These are phyloP conservation scores for Fusarium gaditjirri DNA, from an alignment of 2,329 filamentous ascomycete genomes.

Conservation along the genomic window DNA sequence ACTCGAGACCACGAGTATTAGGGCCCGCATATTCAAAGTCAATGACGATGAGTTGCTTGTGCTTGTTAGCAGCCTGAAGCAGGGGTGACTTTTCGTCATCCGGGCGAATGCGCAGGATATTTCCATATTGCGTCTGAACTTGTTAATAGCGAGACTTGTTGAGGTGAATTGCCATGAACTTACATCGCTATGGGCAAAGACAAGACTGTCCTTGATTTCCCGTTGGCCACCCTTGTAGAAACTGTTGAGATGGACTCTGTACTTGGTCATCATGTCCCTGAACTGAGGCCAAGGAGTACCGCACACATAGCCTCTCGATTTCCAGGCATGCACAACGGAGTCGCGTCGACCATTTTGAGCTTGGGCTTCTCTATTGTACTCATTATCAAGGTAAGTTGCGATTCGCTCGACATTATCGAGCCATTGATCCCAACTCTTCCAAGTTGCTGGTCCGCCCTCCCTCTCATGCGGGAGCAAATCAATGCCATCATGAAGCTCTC, in stretches of 20 bases:
- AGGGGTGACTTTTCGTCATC: constrained; percentile 84
- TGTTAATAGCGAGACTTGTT: constrained; percentile 13
- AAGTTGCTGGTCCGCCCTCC: constrained; percentile 82
- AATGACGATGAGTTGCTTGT: constrained; percentile 96
- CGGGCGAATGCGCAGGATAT: constrained; percentile 81
- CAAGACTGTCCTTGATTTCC: constrained; percentile 77
- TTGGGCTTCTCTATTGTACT: constrained; percentile 61
- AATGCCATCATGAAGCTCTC: constrained; percentile 93
- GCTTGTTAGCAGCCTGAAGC: constrained; percentile 87
- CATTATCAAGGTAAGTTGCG: constrained; percentile 65
- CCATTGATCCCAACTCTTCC: constrained; percentile 97
- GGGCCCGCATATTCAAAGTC: constrained; percentile 98
- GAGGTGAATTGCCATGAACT: constrained; percentile 48
- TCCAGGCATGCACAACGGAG: constrained; percentile 65
- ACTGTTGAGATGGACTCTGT: constrained; percentile 77
- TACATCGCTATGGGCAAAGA: constrained; percentile 99
- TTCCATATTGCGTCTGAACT: constrained; percentile 92
- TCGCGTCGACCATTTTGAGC: constrained; percentile 28
- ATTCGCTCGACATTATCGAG: constrained; percentile 72
- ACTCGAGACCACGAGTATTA: constrained; percentile 87
- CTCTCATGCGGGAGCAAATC: constrained; percentile 84
- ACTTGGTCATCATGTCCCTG: constrained; percentile 77
- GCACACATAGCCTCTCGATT: constrained; percentile 78
- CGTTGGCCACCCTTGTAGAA: constrained; percentile 72
- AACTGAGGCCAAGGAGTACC: constrained; percentile 87